Evolutionary conservation across 1,284 basidiomycete genomes (phyloP).

Genomic region (Vanrija pseudolonga): DNA sequence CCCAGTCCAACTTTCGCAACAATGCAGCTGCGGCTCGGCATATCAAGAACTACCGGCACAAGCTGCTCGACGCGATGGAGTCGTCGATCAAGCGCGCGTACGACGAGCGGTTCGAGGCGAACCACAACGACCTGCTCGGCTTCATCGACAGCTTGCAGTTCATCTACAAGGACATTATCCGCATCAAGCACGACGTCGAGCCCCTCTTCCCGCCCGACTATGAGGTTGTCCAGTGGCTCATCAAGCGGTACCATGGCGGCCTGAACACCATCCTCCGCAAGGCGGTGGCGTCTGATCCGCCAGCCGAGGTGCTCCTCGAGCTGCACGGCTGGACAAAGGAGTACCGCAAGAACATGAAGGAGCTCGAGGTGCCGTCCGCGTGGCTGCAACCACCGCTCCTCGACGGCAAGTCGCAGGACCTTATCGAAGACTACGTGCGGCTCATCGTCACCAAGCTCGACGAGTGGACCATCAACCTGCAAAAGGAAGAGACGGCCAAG

Average conservation of each 20-base stretch:
- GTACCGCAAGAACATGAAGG: slow-evolving; percentile 92
- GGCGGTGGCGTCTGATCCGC: slow-evolving; percentile 71
- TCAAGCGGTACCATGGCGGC: slow-evolving; percentile 90
- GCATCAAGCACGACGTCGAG: slow-evolving; percentile 80
- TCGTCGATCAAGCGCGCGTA: slow-evolving; percentile 74
- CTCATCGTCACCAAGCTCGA: slow-evolving; percentile 93
- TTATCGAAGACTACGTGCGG: slow-evolving; percentile 94
- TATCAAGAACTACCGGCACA: slow-evolving; percentile 94
- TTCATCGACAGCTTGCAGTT: slow-evolving; percentile 78
- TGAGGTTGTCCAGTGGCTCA: slow-evolving; percentile 76
- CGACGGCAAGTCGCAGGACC: slow-evolving; percentile 84
- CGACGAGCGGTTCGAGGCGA: slow-evolving; percentile 62
- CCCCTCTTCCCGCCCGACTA: slow-evolving; percentile 91
- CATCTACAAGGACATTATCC: slow-evolving; percentile 92
- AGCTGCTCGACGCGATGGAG: slow-evolving; percentile 75
- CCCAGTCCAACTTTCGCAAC: slow-evolving; percentile 83
- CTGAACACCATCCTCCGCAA: slow-evolving; percentile 71
- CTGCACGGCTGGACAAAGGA: slow-evolving; percentile 93
- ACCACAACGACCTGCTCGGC: slow-evolving; percentile 61
- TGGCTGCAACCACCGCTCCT: slow-evolving; percentile 83
- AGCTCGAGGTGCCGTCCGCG: slow-evolving; percentile 75
- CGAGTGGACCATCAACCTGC: slow-evolving; percentile 93
- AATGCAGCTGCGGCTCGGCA: slow-evolving; percentile 88
- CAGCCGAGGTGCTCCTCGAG: slow-evolving; percentile 78
- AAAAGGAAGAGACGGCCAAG: slow-evolving; percentile 82